Conservation (phyloP, 148 eudicot species). For the Salicornia ramosissima region DNA sequence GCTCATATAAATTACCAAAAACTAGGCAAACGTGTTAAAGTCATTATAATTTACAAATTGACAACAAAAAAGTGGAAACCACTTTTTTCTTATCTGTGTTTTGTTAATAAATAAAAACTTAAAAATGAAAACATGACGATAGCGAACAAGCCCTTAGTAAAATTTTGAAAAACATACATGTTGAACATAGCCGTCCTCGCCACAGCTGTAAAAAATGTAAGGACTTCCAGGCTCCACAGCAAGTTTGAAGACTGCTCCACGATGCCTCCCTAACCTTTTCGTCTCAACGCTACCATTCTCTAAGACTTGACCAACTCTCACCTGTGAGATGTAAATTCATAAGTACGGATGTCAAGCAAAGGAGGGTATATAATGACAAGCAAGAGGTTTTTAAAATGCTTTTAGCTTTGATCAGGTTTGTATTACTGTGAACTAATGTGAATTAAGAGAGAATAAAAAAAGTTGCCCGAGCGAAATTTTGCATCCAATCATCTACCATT, state of each 20-base stretch:
- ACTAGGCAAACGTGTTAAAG: too few species aligned
- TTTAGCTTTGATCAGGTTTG: background rate
- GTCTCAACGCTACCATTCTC: slow-evolving; percentile 58
- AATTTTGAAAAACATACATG: slow-evolving; percentile 52
- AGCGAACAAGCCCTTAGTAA: too few species aligned
- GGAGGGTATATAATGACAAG: background rate
- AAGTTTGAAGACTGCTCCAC: slow-evolving; percentile 62
- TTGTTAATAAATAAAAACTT: too few species aligned
- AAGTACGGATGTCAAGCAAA: background rate
- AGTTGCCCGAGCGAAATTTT: background rate
- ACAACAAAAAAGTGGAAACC: too few species aligned
- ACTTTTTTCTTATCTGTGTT: too few species aligned
- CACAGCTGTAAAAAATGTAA: slow-evolving; percentile 67
- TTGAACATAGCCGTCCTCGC: slow-evolving; percentile 77
- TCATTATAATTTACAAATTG: too few species aligned
- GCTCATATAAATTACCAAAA: too few species aligned
- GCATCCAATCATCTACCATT: background rate
- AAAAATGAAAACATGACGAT: too few species aligned
- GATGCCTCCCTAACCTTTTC: slow-evolving; percentile 60
- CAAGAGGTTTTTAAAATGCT: background rate
- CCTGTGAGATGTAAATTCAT: slow-evolving; percentile 35
- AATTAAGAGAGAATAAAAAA: background rate
- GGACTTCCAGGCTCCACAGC: slow-evolving; percentile 86
- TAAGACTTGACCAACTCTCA: slow-evolving; percentile 51
- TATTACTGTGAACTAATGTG: background rate